Percentiles rank a stretch among this genome's conserved stretches.
phyloP scores from a whole-genome alignment of 495 filamentous ascomycete genomes.

The Penicillium canescens region DNA sequence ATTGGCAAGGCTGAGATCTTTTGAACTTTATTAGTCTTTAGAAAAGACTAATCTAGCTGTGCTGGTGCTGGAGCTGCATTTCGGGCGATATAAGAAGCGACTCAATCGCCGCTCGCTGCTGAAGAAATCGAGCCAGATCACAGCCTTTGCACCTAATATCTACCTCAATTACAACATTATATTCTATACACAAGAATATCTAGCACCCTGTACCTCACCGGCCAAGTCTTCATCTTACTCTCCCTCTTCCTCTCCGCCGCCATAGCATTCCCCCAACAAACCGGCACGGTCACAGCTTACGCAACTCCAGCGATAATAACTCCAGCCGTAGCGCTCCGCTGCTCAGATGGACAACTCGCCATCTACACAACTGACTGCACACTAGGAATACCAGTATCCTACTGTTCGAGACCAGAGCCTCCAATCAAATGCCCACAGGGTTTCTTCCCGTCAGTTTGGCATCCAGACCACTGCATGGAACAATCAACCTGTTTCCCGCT shows the following conservation, averaged over 20 bases:
- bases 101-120: neutral
- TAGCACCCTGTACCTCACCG: constrained; percentile 1
- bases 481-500: constrained; percentile 26
- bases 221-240: neutral
- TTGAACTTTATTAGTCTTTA: neutral
- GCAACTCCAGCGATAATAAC: constrained; percentile 13
- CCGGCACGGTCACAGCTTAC: constrained; percentile 1
- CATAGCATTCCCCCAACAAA: constrained; percentile 15
- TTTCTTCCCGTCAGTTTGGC: constrained; percentile 29
- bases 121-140: neutral
- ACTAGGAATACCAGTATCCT: constrained; percentile 22
- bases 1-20: neutral
- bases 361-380: constrained; percentile 32
- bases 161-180: neutral
- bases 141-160: neutral
- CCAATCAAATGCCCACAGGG: constrained; percentile 21
- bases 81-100: neutral
- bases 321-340: constrained; percentile 15
- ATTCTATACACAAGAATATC: too few relatives aligned
- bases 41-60: neutral
- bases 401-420: constrained; percentile 17
- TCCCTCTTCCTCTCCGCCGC: neutral
- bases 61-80: neutral
- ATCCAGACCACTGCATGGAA: constrained; percentile 30
- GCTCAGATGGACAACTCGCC: constrained; percentile 21